Evolutionary conservation across 768 basidiomycete genomes (phyloP).

Genomic region (Leccinum incarnatum): DNA sequence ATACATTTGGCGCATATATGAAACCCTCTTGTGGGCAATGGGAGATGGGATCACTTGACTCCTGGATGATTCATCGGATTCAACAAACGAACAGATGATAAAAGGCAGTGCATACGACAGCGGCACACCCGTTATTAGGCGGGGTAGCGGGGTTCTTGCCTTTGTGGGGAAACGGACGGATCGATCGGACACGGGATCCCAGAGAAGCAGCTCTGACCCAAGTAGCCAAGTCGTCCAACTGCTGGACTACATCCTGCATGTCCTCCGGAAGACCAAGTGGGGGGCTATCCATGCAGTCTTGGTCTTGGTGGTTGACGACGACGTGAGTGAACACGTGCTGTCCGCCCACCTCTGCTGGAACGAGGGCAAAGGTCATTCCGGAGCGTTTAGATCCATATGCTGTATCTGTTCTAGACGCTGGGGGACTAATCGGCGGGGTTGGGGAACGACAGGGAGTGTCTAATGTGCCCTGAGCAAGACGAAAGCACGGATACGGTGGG

Average conservation of each 20-base stretch:
- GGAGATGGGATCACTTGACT: slow-evolving; percentile 1
- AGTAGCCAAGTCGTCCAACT: slow-evolving; percentile 28
- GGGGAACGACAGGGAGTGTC: slow-evolving; percentile 6
- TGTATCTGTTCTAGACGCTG: slow-evolving; percentile 4
- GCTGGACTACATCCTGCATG: slow-evolving; percentile 24
- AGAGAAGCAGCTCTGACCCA: slow-evolving; percentile 26
- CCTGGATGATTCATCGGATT: slow-evolving; percentile 13
- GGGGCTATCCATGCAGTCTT: background rate
- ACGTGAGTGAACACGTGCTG: slow-evolving; percentile 16
- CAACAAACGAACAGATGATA: background rate
- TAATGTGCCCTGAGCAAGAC: background rate
- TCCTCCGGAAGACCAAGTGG: slow-evolving; percentile 26
- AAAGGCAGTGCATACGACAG: slow-evolving; percentile 14
- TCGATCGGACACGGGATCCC: background rate
- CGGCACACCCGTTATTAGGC: background rate
- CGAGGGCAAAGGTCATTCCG: slow-evolving; percentile 15
- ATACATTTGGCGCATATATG: slow-evolving; percentile 30
- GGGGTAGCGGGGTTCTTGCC: slow-evolving; percentile 7
- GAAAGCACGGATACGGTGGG: background rate
- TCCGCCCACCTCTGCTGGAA: slow-evolving; percentile 13
- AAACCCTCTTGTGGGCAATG: slow-evolving; percentile 17
- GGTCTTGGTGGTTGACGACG: slow-evolving; percentile 6
- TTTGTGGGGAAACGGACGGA: slow-evolving; percentile 1
- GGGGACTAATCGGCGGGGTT: slow-evolving; percentile 18
- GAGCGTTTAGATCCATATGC: slow-evolving; percentile 19